Evolutionary conservation across 2,329 filamentous ascomycete species (phyloP).

Genomic region (Colletotrichum eremochloae): DNA sequence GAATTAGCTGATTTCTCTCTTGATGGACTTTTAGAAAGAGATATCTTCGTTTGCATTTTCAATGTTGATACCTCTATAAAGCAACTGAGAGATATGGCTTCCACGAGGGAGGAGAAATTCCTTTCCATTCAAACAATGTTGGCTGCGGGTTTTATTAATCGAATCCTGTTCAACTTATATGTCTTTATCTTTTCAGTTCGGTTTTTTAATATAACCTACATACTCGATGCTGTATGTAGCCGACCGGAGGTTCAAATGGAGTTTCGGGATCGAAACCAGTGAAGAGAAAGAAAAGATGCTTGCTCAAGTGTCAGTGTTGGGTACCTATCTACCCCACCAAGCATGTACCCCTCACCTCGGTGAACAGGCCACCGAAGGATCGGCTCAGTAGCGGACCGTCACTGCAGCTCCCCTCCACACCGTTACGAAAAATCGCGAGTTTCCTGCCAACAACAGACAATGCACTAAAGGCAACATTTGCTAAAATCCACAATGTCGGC

Average conservation of each 20-base stretch:
- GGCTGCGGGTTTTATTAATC: not conserved
- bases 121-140: rapidly evolving
- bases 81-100: not conserved
- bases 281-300: not conserved
- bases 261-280: not conserved
- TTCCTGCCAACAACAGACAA: slow-evolving; percentile 36
- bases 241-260: not conserved
- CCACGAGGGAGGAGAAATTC: not conserved
- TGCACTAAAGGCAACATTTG: slow-evolving; percentile 37
- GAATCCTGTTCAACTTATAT: not conserved
- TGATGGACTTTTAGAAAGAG: not conserved
- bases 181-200: not conserved
- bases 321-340: not conserved
- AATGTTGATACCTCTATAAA: not conserved
- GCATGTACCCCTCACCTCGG: slow-evolving; percentile 38
- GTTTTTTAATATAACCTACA: not conserved
- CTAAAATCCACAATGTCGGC: slow-evolving; percentile 31
- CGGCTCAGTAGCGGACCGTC: slow-evolving; percentile 38
- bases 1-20: not conserved
- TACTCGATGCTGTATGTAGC: not conserved
- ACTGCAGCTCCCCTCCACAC: slow-evolving; percentile 42
- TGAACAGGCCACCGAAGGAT: slow-evolving; percentile 39
- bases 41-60: not conserved
- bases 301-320: not conserved
- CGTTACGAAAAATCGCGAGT: slow-evolving; percentile 39